Evolutionary conservation across 2,329 filamentous ascomycete genomes (phyloP).

Genomic region (Beauveria sp.): DNA sequence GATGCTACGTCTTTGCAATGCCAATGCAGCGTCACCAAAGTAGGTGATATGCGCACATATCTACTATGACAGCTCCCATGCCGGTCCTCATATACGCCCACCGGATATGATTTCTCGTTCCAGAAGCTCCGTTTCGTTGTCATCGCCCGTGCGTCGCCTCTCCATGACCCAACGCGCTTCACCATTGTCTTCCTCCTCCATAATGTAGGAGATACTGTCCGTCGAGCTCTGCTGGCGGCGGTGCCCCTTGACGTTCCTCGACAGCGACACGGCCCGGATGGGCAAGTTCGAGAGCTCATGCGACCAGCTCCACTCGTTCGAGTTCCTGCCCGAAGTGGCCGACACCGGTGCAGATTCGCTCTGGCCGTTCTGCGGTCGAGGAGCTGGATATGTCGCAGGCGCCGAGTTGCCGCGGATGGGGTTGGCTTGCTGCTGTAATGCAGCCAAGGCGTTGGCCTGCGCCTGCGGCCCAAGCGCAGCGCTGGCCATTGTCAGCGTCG

Average conservation of each 20-base stretch:
- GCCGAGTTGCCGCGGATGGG: constrained; percentile 10
- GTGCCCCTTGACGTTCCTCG: constrained; percentile 31
- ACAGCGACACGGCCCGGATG: background rate
- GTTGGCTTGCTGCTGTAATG: background rate
- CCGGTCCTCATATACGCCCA: constrained; percentile 32
- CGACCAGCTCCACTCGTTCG: constrained; percentile 10
- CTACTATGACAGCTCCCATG: background rate
- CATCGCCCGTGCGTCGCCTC: constrained; percentile 56
- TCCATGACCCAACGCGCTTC: constrained; percentile 63
- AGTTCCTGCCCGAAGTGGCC: background rate
- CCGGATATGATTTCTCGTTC: constrained; percentile 57
- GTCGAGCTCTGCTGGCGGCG: constrained; percentile 45
- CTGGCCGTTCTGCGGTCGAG: background rate
- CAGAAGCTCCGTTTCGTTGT: constrained; percentile 57
- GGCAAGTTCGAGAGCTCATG: background rate
- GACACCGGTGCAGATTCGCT: constrained; percentile 10
- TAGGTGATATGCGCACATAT: too few species aligned
- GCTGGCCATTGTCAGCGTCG: constrained; percentile 39
- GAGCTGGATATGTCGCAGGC: background rate
- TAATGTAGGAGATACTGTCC: constrained; percentile 63
- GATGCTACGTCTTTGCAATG: too few species aligned
- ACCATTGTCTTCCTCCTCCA: constrained; percentile 52
- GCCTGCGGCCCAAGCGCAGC: constrained; percentile 15
- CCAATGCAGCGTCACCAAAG: too few species aligned
- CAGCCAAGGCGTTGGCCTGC: background rate